These are phyloP conservation scores for Musa beccarii DNA, from an alignment of 176 grass and related monocot species.

Conservation along the genomic window DNA sequence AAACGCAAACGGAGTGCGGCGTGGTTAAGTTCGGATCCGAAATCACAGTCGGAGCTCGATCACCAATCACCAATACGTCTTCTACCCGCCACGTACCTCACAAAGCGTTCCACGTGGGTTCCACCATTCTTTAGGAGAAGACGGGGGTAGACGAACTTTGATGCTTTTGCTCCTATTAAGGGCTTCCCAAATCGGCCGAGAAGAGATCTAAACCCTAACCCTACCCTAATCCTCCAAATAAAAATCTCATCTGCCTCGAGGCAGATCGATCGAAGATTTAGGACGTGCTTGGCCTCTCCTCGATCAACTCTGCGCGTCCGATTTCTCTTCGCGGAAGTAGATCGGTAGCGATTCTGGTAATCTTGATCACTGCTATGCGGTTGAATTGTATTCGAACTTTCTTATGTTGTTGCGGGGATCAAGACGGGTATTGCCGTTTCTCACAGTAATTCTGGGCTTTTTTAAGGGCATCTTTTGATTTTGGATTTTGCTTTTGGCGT, in stretches of 20 bases:
- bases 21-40: no score
- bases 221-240: slow-evolving; percentile 2
- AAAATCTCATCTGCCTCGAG: not conserved
- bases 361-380: not conserved
- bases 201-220: not conserved
- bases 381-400: not conserved
- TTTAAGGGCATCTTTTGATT: no score
- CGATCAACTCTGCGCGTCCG: not conserved
- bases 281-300: not conserved
- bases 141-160: not conserved
- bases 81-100: no score
- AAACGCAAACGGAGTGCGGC: no score
- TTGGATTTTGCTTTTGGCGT: no score
- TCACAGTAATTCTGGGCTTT: not conserved
- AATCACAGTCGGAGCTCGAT: no score
- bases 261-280: not conserved
- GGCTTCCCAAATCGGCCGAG: not conserved
- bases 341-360: not conserved
- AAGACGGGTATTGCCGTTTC: not conserved
- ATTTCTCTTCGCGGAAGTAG: not conserved
- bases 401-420: not conserved
- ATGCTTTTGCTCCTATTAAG: not conserved
- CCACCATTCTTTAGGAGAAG: not conserved
- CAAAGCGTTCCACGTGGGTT: no score
- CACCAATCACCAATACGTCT: no score